Evolutionary conservation across 2,329 filamentous ascomycete genomes (phyloP).

Genomic region (Penicillium sp.): DNA sequence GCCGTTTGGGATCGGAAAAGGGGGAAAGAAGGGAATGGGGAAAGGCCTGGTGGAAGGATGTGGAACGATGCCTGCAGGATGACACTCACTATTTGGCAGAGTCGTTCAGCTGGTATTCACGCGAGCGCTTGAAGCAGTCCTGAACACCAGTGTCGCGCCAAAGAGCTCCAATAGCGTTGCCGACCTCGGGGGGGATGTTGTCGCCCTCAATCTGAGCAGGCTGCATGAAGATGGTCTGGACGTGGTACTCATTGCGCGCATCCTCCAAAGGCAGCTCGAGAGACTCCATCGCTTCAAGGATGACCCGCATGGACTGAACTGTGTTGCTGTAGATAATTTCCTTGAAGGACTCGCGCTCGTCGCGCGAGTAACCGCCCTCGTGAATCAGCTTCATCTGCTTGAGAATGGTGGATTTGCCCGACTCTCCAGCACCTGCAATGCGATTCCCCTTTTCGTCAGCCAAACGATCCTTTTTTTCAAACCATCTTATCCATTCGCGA

Average conservation of each 20-base stretch:
- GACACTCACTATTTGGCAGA: constrained; percentile 86
- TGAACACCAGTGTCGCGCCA: constrained; percentile 94
- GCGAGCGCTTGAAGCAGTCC: constrained; percentile 91
- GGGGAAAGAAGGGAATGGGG: not conserved
- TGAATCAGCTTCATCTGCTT: constrained; percentile 99
- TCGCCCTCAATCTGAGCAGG: constrained; percentile 95
- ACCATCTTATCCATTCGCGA: not conserved
- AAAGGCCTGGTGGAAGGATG: not conserved
- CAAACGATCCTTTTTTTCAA: not conserved
- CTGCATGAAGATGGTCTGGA: constrained; percentile 98
- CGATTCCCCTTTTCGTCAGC: constrained; percentile 15
- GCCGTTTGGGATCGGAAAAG: not conserved
- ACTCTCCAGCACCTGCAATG: constrained; percentile 86
- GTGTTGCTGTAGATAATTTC: constrained; percentile 74
- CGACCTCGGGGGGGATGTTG: constrained; percentile 89
- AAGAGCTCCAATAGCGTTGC: constrained; percentile 85
- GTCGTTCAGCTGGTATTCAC: constrained; percentile 95
- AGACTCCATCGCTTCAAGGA: constrained; percentile 69
- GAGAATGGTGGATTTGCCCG: constrained; percentile 89
- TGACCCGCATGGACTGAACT: constrained; percentile 70
- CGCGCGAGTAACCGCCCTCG: constrained; percentile 96
- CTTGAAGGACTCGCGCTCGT: constrained; percentile 72
- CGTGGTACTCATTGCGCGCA: constrained; percentile 91
- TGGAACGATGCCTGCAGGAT: not conserved
- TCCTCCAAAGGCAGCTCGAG: constrained; percentile 82